These are phyloP conservation scores for Pseudoperonospora humuli DNA, from an alignment of 352 stramenopile genomes.

Conservation along the genomic window DNA sequence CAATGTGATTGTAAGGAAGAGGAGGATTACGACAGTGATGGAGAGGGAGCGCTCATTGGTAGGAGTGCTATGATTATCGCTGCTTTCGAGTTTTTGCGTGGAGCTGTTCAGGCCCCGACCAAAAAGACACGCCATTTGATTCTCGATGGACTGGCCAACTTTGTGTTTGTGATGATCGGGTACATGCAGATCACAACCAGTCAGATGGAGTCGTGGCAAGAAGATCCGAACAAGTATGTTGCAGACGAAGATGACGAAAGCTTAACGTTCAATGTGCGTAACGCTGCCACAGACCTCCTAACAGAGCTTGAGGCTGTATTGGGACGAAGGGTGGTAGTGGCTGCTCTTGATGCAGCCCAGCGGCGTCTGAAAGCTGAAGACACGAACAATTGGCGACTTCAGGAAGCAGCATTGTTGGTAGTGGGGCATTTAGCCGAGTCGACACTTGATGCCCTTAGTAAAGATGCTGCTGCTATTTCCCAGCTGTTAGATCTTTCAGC, in stretches of 20 bases:
- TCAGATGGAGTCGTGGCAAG: constrained; percentile 68
- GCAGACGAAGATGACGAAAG: constrained; percentile 81
- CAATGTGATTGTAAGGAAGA: constrained; percentile 39
- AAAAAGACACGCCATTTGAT: constrained; percentile 73
- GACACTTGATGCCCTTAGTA: constrained; percentile 47
- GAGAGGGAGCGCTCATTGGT: constrained; percentile 55
- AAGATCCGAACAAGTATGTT: constrained; percentile 81
- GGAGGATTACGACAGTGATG: constrained; percentile 74
- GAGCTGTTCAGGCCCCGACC: constrained; percentile 59
- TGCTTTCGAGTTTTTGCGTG: constrained; percentile 68
- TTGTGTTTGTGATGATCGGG: constrained; percentile 72
- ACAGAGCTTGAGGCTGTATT: constrained; percentile 57
- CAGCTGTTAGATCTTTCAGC: constrained; percentile 45
- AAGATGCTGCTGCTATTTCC: constrained; percentile 37
- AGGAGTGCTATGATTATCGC: constrained; percentile 61
- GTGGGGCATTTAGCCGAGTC: constrained; percentile 55
- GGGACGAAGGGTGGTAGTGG: constrained; percentile 49
- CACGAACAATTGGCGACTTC: constrained; percentile 50
- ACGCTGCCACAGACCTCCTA: constrained; percentile 56
- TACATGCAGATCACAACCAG: constrained; percentile 81
- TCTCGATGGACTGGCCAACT: constrained; percentile 41
- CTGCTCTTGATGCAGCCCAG: constrained; percentile 48
- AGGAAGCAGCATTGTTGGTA: constrained; percentile 68
- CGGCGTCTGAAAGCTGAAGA: constrained; percentile 45
- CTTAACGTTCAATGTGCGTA: constrained; percentile 70